Percentiles rank a stretch among this genome's conserved stretches.
These are phyloP conservation scores for Cladorrhinum samala DNA, from an alignment of 495 filamentous ascomycete species.

Conservation along the genomic window DNA sequence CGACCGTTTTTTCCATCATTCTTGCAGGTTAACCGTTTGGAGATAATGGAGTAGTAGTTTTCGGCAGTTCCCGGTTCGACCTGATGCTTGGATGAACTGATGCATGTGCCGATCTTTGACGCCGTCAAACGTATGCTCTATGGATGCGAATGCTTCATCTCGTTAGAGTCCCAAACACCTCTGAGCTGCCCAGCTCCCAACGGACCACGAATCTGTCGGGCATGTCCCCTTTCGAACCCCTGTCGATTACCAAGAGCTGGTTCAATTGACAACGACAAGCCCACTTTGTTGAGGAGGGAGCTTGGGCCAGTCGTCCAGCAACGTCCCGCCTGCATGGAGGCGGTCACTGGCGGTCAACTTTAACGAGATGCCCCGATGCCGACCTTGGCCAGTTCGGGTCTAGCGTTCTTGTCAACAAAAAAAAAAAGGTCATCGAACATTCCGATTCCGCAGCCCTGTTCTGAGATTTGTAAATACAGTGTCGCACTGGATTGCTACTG, in stretches of 20 bases:
- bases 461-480: no score
- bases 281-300: slow-evolving; percentile 26
- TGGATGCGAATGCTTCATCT: no score
- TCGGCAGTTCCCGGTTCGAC: background rate
- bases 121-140: background rate
- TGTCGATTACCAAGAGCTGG: no score
- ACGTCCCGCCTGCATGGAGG: slow-evolving; percentile 12
- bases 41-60: background rate
- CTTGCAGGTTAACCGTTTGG: background rate
- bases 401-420: slow-evolving; percentile 21
- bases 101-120: background rate
- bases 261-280: slow-evolving; percentile 11
- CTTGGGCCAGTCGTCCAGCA: slow-evolving; percentile 17
- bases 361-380: slow-evolving; percentile 7
- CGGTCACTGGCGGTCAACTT: slow-evolving; percentile 22
- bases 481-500: no score
- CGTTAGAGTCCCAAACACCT: no score
- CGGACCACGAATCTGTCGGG: no score
- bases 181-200: no score
- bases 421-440: slow-evolving; percentile 6
- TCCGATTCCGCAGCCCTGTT: slow-evolving; percentile 11
- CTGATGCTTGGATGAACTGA: background rate
- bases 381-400: slow-evolving; percentile 3
- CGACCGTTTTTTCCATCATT: no score
- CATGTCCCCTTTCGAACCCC: no score